These are phyloP conservation scores for Tetracentron sinense DNA, from an alignment of 164 flowering plant genomes.

Conservation along the genomic window DNA sequence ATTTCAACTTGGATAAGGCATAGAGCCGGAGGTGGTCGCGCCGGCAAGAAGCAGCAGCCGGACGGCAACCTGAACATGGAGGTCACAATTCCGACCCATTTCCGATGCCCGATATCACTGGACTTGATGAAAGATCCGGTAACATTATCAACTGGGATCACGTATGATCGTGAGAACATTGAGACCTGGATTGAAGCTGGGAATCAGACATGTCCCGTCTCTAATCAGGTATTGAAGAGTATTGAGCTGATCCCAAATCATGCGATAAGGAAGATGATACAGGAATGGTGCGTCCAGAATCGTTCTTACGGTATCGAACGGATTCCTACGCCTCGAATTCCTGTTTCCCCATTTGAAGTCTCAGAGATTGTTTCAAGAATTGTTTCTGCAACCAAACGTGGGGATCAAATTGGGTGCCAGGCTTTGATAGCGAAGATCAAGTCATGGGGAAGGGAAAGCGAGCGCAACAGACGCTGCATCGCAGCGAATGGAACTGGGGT, in stretches of 20 bases:
- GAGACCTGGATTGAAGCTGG: slow-evolving; percentile 80
- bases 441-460: slow-evolving; percentile 46
- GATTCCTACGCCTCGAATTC: slow-evolving; percentile 78
- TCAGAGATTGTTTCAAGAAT: slow-evolving; percentile 33
- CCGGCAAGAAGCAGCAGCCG: slow-evolving; percentile 14
- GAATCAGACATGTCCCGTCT: slow-evolving; percentile 59
- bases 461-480: slow-evolving; percentile 48
- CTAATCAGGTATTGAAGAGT: slow-evolving; percentile 41
- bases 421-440: slow-evolving; percentile 48
- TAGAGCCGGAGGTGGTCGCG: slow-evolving; percentile 32
- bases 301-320: slow-evolving; percentile 57
- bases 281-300: slow-evolving; percentile 81
- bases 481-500: slow-evolving; percentile 27
- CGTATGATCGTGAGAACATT: slow-evolving; percentile 76
- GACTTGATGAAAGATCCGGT: slow-evolving; percentile 95
- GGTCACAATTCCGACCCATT: slow-evolving; percentile 48
- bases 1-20: slow-evolving; percentile 44
- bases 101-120: slow-evolving; percentile 78
- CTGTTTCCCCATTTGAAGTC: slow-evolving; percentile 38
- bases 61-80: slow-evolving; percentile 18
- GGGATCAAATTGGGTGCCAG: slow-evolving; percentile 23
- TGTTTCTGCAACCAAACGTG: slow-evolving; percentile 4
- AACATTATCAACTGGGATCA: slow-evolving; percentile 68
- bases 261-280: slow-evolving; percentile 62
- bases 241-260: slow-evolving; percentile 74